phyloP scores from a whole-genome alignment of 2,329 filamentous ascomycete species.

The Xylariomycetidae sp. region DNA sequence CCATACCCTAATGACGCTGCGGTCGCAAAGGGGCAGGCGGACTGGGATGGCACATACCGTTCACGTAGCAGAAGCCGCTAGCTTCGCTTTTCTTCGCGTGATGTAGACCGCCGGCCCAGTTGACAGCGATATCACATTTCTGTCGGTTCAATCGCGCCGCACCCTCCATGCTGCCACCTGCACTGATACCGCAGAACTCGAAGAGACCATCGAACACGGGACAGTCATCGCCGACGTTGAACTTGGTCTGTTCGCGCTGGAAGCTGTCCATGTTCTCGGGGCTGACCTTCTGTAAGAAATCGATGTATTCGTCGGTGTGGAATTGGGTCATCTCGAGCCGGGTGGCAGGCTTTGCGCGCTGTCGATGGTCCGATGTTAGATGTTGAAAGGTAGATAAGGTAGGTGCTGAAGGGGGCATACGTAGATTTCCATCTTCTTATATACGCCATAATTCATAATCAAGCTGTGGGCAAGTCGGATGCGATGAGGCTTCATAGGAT shows the following conservation, averaged over 20 bases:
- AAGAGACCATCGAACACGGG: conserved; percentile 98
- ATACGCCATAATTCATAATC: conserved; percentile 92
- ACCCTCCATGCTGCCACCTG: conserved; percentile 89
- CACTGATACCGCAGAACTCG: conserved; percentile 91
- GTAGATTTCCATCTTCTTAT: conserved; percentile 95
- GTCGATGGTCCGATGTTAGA: conserved; percentile 6
- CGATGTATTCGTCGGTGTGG: conserved; percentile 91
- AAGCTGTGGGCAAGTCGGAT: conserved; percentile 92
- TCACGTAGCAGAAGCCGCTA: conserved; percentile 97
- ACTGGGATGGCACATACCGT: conserved; percentile 53
- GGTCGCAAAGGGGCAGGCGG: background rate
- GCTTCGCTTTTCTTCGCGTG: conserved; percentile 97
- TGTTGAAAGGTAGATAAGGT: background rate
- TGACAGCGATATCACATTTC: conserved; percentile 95
- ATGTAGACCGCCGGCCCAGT: conserved; percentile 95
- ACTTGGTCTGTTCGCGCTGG: conserved; percentile 82
- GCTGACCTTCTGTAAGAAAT: conserved; percentile 90
- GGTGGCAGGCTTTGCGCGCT: conserved; percentile 82
- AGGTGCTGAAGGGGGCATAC: conserved; percentile 59
- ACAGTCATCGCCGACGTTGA: conserved; percentile 95
- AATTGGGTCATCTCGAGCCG: conserved; percentile 89
- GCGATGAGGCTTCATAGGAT: conserved; percentile 98
- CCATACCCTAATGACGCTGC: no score
- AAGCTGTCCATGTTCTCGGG: conserved; percentile 98
- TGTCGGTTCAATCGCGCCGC: conserved; percentile 83